A percentile compares a stretch with the other conserved stretches of the same genome.
Conservation (phyloP, 345 rosid species). For the Balakata baccata region DNA sequence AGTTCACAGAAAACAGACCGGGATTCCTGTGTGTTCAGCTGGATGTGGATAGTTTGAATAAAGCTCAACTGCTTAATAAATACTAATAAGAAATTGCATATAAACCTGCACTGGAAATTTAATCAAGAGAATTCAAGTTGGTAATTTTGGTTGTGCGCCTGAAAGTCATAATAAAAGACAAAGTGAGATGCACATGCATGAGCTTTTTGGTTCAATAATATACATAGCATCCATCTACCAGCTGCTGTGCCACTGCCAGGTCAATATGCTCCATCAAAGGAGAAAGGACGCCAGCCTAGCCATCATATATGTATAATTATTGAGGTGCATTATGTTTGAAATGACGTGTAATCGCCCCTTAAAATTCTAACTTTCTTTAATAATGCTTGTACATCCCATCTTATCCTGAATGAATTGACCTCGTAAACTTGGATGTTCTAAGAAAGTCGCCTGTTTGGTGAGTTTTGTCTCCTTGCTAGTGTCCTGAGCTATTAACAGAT, state of each 20-base stretch:
- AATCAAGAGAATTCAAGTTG: not conserved
- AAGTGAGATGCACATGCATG: not conserved
- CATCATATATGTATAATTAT: not conserved
- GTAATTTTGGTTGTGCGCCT: not conserved
- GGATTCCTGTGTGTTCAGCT: too few species aligned
- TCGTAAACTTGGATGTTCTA: not conserved
- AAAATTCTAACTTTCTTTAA: not conserved
- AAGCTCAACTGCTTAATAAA: too few species aligned
- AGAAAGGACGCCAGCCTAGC: too few species aligned
- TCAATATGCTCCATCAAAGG: not conserved
- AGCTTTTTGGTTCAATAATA: constrained; percentile 1
- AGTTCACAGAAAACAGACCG: too few species aligned
- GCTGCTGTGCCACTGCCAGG: constrained; percentile 1
- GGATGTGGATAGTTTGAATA: too few species aligned
- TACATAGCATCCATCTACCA: not conserved
- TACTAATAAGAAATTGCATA: too few species aligned
- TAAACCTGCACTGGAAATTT: too few species aligned
- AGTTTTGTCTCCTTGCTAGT: too few species aligned
- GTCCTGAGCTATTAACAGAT: too few species aligned
- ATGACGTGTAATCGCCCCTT: not conserved
- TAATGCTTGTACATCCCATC: not conserved
- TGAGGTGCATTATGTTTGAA: not conserved
- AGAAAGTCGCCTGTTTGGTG: not conserved
- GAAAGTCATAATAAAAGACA: not conserved
- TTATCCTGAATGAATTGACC: not conserved